Evolutionary conservation across 2,329 filamentous ascomycete genomes (phyloP), one percentile per base, ranked within the genome.

Genomic region (Nothomitra cinnamomea): DNA sequence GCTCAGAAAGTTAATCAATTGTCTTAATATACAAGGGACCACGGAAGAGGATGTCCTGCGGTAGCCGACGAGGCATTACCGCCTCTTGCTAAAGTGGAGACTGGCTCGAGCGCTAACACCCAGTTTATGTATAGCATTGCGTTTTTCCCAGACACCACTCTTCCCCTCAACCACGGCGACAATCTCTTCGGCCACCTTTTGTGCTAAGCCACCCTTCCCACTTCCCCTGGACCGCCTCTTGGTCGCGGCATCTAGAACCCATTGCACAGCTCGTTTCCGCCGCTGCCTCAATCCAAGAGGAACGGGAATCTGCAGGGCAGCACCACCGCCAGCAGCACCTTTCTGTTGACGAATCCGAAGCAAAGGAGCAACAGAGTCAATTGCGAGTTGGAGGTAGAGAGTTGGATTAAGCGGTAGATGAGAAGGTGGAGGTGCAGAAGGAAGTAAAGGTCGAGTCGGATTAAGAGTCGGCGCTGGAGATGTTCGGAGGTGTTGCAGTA

Each of bases 291-390:
- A 69, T 1, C 74, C 72, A 19, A 96, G 73, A 1, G 92, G 90
- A 21, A 82, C 74, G 0, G 92, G 92, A 36, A 95, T 76, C 54
- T 90, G 87, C 55, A 95, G 76, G 12, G 87, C 78, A 36, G 79
- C 77, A 67, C 92, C 92, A 72, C 92, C 92, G 69, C 90, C 90
- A 1, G 84, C 86, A 36, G 85, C 78, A 60, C 87, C 88, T 62
- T 80, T 80, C 61, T 87, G 77, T 57, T 77, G 77, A 53, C 81
- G 79, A 63, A 98, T 82, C 59, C 84, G 83, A 63, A 98, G 73
- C 15, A 98, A 76, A 8, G 92, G 92, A 1, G 89, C 87, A 22
- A 98, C 83, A 8, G 87, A 94, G 73, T 98, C 92, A 62, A 98
- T 82, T 32, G 89, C 88, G 32, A 94, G 76, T 12, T 84, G 87